A percentile compares a stretch with the other conserved stretches of the same genome.
Conservation (phyloP, 148 eudicot species). For the Vaccinium vitisidaea region DNA sequence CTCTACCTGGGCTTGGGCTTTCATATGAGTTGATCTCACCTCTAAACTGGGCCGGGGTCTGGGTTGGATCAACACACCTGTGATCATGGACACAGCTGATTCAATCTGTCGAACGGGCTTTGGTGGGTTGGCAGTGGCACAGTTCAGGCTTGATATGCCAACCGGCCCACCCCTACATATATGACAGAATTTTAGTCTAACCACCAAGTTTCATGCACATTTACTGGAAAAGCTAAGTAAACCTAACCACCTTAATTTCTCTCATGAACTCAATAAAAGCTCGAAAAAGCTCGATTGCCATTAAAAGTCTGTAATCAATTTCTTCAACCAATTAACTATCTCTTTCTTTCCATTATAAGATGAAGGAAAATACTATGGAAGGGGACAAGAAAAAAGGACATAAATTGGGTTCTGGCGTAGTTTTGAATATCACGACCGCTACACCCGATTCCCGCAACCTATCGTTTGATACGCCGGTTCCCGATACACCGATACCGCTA, state of each 20-base stretch:
- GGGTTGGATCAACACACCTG: neutral
- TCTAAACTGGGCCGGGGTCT: neutral
- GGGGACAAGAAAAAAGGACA: neutral
- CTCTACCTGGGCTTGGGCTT: neutral
- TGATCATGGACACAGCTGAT: neutral
- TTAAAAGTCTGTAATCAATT: slow-evolving; percentile 9
- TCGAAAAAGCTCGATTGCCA: slow-evolving; percentile 8
- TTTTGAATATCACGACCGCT: too few species aligned
- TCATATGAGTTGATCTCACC: neutral
- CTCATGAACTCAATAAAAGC: slow-evolving; percentile 20
- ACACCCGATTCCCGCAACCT: too few species aligned
- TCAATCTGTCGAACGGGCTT: neutral
- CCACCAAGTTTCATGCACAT: neutral
- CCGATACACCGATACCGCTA: too few species aligned
- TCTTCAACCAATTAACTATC: neutral
- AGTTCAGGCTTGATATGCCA: neutral
- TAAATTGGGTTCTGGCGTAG: neutral
- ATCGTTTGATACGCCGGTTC: too few species aligned
- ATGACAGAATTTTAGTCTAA: neutral
- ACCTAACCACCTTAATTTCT: slow-evolving; percentile 14
- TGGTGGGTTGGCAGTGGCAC: neutral
- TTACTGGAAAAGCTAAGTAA: slow-evolving; percentile 14
- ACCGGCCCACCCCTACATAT: neutral
- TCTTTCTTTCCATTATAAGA: neutral
- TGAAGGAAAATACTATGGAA: too few species aligned